Percentiles rank a stretch among this genome's conserved stretches.
Conservation (phyloP, 2,329 filamentous ascomycete genomes). For the Aspergillus quadricinctus region DNA sequence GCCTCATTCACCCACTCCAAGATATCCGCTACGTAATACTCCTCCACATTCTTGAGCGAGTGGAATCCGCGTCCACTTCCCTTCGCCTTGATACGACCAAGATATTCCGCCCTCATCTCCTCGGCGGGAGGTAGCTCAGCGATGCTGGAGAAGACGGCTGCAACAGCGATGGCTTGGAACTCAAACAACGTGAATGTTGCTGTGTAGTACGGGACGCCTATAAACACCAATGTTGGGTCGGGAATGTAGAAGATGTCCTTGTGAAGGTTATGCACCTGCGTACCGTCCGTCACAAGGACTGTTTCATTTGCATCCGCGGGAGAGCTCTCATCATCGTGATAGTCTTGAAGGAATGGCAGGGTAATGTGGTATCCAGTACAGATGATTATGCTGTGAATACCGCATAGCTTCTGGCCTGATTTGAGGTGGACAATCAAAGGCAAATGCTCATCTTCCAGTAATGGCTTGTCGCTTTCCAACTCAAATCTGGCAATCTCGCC, state of each 20-base stretch:
- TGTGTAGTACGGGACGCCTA: slow-evolving; percentile 62
- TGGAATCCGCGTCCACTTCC: slow-evolving; percentile 35
- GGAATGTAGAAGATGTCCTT: slow-evolving; percentile 68
- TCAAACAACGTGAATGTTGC: slow-evolving; percentile 68
- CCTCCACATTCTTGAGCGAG: slow-evolving; percentile 33
- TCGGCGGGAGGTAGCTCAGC: slow-evolving; percentile 44
- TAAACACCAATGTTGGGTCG: slow-evolving; percentile 59
- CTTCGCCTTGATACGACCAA: slow-evolving; percentile 18
- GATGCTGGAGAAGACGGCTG: slow-evolving; percentile 53
- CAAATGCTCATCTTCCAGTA: slow-evolving; percentile 34
- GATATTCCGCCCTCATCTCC: slow-evolving; percentile 35
- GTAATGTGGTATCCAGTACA: slow-evolving; percentile 67
- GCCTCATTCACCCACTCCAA: slow-evolving; percentile 34
- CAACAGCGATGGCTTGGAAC: slow-evolving; percentile 61
- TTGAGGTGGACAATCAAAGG: slow-evolving; percentile 51
- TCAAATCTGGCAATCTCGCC: slow-evolving; percentile 50
- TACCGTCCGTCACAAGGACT: slow-evolving; percentile 60
- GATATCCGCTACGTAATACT: slow-evolving; percentile 30
- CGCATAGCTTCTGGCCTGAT: slow-evolving; percentile 49
- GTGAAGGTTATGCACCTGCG: slow-evolving; percentile 62
- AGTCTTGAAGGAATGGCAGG: slow-evolving; percentile 58
- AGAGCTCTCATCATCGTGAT: slow-evolving; percentile 44
- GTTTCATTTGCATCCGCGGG: slow-evolving; percentile 48
- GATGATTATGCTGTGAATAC: slow-evolving; percentile 60
- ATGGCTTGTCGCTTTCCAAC: neutral